Base-by-base conservation (phyloP, 2,329 filamentous ascomycete species). In the Pseudogymnoascus sp. region DNA sequence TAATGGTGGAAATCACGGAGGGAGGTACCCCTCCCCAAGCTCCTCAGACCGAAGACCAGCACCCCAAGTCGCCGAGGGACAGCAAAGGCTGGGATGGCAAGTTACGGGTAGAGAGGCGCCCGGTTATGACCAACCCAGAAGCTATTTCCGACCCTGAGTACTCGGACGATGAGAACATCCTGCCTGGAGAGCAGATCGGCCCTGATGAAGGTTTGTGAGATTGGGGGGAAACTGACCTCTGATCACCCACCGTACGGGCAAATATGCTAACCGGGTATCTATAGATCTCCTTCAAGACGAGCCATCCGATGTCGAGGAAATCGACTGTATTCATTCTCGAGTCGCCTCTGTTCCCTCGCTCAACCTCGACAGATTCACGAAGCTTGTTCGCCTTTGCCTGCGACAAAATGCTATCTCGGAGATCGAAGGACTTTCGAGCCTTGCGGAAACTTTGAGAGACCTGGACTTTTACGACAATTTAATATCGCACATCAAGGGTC, bases 391-490 rank as follows among this genome's bases (percentile, higher is more conserved):
- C 69, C 78, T 99, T 67, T 97, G 93, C 72, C 86, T 99, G 18
- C 91, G 94, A 57, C 93, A 99, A 73, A 99, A 99, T 74, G 83
- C 85, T 67, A 94, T 99, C 72, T 81, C 89, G 65, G 79, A 85
- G 57, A 89, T 97, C 73, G 85, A 91, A 30, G 86, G 93, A 7
- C 85, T 96, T 4, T 78, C 81, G 3, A 75, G 75, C 36, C 76
- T 95, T 60, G 85, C 85, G 35, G 72, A 77, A 2, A 90, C 85
- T 0, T 78, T 99, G 39, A 77, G 84, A 69, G 94, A 99, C 63
- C 82, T 99, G 58, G 94, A 99, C 70, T 82, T 99, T 63, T 99
- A 99, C 78, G 94, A 99, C 76, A 99, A 99, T 74, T 81, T 96
- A 16, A 92, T 99, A 68, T 84, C 86, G 9, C 92, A 96, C 74